These are phyloP conservation scores for Diddensiella caesifluorescens DNA, from an alignment of 805 yeast species.

Conservation along the genomic window DNA sequence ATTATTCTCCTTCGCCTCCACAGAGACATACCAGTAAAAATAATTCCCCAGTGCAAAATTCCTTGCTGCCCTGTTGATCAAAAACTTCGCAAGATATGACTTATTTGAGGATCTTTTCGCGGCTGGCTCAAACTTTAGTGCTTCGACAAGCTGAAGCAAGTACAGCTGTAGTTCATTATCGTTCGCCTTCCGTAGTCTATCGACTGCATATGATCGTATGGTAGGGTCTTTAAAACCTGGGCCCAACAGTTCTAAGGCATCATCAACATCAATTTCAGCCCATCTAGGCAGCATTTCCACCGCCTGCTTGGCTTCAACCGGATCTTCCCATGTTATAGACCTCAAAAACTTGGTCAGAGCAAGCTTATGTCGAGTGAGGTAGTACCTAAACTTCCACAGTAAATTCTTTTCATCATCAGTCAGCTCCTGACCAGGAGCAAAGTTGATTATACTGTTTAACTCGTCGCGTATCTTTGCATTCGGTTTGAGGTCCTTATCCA, in stretches of 20 bases:
- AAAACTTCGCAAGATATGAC: slow-evolving; percentile 44
- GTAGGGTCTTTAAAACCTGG: slow-evolving; percentile 66
- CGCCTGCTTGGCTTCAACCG: slow-evolving; percentile 72
- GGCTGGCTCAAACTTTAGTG: slow-evolving; percentile 68
- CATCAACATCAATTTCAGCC: slow-evolving; percentile 75
- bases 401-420: slow-evolving; percentile 78
- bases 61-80: slow-evolving; percentile 63
- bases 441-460: slow-evolving; percentile 58
- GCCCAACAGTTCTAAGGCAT: slow-evolving; percentile 80
- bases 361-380: slow-evolving; percentile 58
- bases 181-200: slow-evolving; percentile 67
- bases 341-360: slow-evolving; percentile 78
- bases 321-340: slow-evolving; percentile 84
- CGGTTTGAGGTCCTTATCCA: slow-evolving; percentile 85
- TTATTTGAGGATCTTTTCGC: slow-evolving; percentile 18
- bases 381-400: slow-evolving; percentile 88
- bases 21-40: slow-evolving; percentile 87
- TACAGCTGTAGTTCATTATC: slow-evolving; percentile 78
- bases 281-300: slow-evolving; percentile 63
- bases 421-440: slow-evolving; percentile 79
- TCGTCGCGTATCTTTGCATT: slow-evolving; percentile 76
- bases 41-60: slow-evolving; percentile 70
- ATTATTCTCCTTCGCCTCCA: slow-evolving; percentile 69
- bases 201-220: slow-evolving; percentile 84
- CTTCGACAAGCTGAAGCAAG: slow-evolving; percentile 84